A percentile compares a stretch with the other conserved stretches of the same genome.
Conservation (phyloP, 257 asterid species). For the Plantago elongata region DNA sequence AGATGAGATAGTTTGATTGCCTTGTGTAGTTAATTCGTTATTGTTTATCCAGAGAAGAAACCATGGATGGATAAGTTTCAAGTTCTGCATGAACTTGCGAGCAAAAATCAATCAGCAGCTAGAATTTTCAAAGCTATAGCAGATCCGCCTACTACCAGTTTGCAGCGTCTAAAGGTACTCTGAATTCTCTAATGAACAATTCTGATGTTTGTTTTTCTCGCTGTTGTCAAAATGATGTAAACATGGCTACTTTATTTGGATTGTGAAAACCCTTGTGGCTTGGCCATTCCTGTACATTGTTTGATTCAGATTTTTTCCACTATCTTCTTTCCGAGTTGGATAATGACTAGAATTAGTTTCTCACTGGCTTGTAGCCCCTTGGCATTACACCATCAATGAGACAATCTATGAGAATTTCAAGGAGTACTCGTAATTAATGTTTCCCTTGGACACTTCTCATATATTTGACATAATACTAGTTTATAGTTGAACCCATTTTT, state of each 20-base stretch:
- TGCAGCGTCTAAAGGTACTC: conserved; percentile 86
- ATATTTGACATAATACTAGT: not conserved
- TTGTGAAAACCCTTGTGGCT: too few relatives aligned
- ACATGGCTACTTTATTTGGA: too few relatives aligned
- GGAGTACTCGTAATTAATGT: too few relatives aligned
- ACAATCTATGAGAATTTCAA: not conserved
- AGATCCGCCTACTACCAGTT: conserved; percentile 96
- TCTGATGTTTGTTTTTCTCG: not conserved
- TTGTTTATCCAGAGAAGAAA: conserved; percentile 52
- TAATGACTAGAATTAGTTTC: not conserved
- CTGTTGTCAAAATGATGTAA: too few relatives aligned
- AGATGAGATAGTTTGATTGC: conserved; percentile 2
- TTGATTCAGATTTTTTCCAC: too few relatives aligned
- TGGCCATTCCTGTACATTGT: too few relatives aligned
- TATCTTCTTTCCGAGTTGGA: conserved; percentile 1
- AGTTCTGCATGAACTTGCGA: conserved; percentile 68
- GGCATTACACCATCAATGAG: not conserved
- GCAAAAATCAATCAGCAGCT: conserved; percentile 48
- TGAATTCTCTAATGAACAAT: conserved; percentile 13
- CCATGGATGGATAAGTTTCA: conserved; percentile 93
- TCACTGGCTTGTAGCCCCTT: too few relatives aligned
- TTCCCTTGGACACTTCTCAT: not conserved
- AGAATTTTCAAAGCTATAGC: conserved; percentile 90
- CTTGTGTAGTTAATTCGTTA: conserved; percentile 4
- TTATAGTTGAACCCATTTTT: not conserved